Evolutionary conservation across 495 filamentous ascomycete species (phyloP).

Genomic region (Collariella sp.): DNA sequence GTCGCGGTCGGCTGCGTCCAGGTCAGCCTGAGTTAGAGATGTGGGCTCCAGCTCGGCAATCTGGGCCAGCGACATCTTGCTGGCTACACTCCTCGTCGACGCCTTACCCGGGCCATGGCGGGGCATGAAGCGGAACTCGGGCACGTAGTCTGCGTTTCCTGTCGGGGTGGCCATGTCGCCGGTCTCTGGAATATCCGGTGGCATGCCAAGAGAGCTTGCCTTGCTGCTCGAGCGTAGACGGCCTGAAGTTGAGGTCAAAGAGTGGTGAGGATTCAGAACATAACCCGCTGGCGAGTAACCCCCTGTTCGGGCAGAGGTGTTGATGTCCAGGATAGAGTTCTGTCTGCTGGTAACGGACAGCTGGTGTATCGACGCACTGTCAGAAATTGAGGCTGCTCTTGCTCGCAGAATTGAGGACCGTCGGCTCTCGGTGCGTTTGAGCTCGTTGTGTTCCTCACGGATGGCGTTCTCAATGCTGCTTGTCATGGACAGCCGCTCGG

Average conservation of each 20-base stretch:
- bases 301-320: slow-evolving; percentile 55
- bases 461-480: slow-evolving; percentile 79
- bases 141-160: slow-evolving; percentile 23
- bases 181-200: slow-evolving; percentile 4
- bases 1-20: slow-evolving; percentile 38
- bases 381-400: slow-evolving; percentile 21
- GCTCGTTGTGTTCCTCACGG: slow-evolving; percentile 66
- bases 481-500: slow-evolving; percentile 69
- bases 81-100: slow-evolving; percentile 36
- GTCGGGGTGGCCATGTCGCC: slow-evolving; percentile 8
- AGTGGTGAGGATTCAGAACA: slow-evolving; percentile 56
- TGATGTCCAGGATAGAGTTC: slow-evolving; percentile 61
- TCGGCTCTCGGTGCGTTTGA: slow-evolving; percentile 59
- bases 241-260: slow-evolving; percentile 45
- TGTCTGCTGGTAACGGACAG: slow-evolving; percentile 46
- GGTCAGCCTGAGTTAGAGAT: slow-evolving; percentile 34
- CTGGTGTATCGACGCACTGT: slow-evolving; percentile 27
- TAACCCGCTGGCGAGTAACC: slow-evolving; percentile 65
- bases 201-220: slow-evolving; percentile 26
- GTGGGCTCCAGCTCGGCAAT: slow-evolving; percentile 41
- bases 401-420: slow-evolving; percentile 45
- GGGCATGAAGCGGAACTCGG: slow-evolving; percentile 30
- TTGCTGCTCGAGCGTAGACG: slow-evolving; percentile 54
- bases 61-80: slow-evolving; percentile 36
- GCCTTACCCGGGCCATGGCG: slow-evolving; percentile 40